Conservation (phyloP, 169 alveolate species). For the Plasmodium malariae region DNA sequence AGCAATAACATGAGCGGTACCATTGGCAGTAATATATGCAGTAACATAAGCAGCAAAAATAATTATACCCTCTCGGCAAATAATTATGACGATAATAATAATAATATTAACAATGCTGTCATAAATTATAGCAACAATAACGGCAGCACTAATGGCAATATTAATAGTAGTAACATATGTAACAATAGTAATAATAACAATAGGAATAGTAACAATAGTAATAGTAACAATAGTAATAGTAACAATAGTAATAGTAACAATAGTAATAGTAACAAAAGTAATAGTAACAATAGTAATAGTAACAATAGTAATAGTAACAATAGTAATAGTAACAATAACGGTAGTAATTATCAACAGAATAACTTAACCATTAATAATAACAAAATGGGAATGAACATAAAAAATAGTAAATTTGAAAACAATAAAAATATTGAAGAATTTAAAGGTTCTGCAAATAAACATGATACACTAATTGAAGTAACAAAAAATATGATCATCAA, state of each 20-base stretch:
- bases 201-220: not conserved
- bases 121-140: not conserved
- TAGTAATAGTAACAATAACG: not conserved
- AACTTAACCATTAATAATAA: not conserved
- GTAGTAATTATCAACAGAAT: not conserved
- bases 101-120: slow-evolving; percentile 8
- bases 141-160: not conserved
- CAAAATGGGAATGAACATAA: slow-evolving; percentile 10
- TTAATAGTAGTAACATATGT: not conserved
- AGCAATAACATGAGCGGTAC: not conserved
- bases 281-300: not conserved
- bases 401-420: slow-evolving; percentile 16
- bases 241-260: not conserved
- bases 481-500: slow-evolving; percentile 1
- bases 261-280: not conserved
- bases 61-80: not conserved
- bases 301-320: not conserved
- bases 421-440: not conserved
- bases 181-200: not conserved
- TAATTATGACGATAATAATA: not conserved
- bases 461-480: slow-evolving; percentile 16
- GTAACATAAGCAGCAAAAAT: not conserved
- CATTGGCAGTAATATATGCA: not conserved
- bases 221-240: not conserved
- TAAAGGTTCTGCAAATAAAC: not conserved